A percentile compares a stretch with the other conserved stretches of the same genome.
phyloP scores from a whole-genome alignment of 169 alveolate genomes.

The Plasmodium vinckei region DNA sequence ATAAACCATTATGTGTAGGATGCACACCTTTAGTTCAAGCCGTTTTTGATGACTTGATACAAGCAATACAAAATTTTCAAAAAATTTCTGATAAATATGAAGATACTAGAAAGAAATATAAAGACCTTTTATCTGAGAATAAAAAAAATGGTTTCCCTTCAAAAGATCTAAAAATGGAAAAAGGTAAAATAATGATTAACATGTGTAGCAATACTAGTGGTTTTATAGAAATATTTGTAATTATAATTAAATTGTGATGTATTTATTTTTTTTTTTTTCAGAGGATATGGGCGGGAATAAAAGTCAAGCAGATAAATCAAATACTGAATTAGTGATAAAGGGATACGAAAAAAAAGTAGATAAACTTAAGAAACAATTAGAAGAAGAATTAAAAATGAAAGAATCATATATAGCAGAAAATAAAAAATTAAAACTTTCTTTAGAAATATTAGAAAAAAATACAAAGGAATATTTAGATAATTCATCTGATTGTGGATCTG shows the following conservation, averaged over 20 bases:
- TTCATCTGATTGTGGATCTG: conserved; percentile 10
- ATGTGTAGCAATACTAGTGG: too few relatives aligned
- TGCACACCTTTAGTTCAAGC: conserved; percentile 65
- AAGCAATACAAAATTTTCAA: conserved; percentile 74
- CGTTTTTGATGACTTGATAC: conserved; percentile 68
- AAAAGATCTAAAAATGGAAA: conserved; percentile 1
- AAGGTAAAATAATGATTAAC: neutral
- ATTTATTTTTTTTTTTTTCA: too few relatives aligned
- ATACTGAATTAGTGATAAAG: neutral
- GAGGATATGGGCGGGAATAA: too few relatives aligned
- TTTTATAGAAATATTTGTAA: too few relatives aligned
- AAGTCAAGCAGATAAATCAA: too few relatives aligned
- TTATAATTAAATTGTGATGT: too few relatives aligned
- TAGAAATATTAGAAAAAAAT: conserved; percentile 33
- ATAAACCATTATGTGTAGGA: conserved; percentile 41
- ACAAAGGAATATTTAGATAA: conserved; percentile 28
- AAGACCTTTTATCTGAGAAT: conserved; percentile 31
- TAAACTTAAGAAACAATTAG: conserved; percentile 35
- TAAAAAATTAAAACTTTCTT: conserved; percentile 37
- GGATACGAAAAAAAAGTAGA: conserved; percentile 17
- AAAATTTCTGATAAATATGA: conserved; percentile 60
- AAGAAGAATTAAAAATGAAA: conserved; percentile 47
- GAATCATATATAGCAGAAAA: conserved; percentile 53
- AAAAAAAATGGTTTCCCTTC: neutral
- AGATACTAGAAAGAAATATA: conserved; percentile 34